A percentile compares a stretch with the other conserved stretches of the same genome.
Conservation (phyloP, 345 rosid species). For the Corymbia maculata region DNA sequence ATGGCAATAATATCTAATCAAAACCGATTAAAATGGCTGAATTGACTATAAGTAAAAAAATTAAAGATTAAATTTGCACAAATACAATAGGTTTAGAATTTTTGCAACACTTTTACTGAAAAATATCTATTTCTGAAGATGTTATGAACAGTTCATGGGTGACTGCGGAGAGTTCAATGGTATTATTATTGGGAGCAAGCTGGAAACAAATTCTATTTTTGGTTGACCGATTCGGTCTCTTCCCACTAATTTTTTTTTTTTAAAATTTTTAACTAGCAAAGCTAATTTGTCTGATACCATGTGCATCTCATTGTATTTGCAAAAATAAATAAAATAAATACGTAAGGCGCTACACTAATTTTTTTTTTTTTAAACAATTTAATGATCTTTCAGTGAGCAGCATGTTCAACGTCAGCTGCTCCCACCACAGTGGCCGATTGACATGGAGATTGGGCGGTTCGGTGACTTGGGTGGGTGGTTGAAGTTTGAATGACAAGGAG, state of each 20-base stretch:
- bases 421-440: background rate
- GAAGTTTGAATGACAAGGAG: background rate
- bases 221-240: background rate
- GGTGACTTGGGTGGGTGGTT: background rate
- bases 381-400: background rate
- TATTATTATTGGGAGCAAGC: background rate
- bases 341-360: background rate
- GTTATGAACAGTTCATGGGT: background rate
- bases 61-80: too few species aligned
- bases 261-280: background rate
- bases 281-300: background rate
- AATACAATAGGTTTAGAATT: too few species aligned
- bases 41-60: too few species aligned
- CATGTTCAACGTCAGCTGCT: background rate
- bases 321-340: background rate
- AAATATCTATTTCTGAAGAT: background rate
- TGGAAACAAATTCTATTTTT: background rate
- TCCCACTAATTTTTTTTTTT: background rate
- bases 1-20: too few species aligned
- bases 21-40: too few species aligned
- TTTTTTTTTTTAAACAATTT: background rate
- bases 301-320: background rate
- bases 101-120: background rate
- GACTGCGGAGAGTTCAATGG: background rate
- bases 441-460: too few species aligned